phyloP scores from a whole-genome alignment of 768 basidiomycete species.

The Lentinus tigrinus region DNA sequence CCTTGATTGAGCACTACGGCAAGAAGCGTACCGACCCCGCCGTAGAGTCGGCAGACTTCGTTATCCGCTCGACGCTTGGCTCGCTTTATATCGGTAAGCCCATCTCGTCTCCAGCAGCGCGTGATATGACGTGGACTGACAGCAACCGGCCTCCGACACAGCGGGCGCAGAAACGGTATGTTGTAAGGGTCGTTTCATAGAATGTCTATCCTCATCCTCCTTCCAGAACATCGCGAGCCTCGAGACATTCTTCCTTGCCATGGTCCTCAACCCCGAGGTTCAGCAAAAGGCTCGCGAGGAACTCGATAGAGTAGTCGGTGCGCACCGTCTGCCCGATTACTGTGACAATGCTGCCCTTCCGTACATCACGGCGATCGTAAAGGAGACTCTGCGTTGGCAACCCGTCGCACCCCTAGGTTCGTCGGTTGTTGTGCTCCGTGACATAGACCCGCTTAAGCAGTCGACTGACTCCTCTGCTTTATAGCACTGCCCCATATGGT shows the following conservation, averaged over 20 bases:
- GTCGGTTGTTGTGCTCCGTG: slow-evolving; percentile 21
- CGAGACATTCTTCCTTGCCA: slow-evolving; percentile 12
- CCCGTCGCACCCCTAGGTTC: slow-evolving; percentile 25
- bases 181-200: background rate
- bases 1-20: background rate
- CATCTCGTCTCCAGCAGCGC: background rate
- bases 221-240: background rate
- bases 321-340: slow-evolving; percentile 14
- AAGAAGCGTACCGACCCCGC: background rate
- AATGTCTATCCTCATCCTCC: background rate
- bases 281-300: slow-evolving; percentile 17
- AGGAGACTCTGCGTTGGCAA: slow-evolving; percentile 15
- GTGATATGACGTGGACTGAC: background rate
- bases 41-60: background rate
- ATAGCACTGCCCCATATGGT: background rate
- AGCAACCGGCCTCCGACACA: background rate
- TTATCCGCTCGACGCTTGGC: background rate
- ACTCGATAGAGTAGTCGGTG: slow-evolving; percentile 16
- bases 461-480: background rate
- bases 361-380: slow-evolving; percentile 14
- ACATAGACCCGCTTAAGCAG: background rate
- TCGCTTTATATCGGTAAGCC: background rate
- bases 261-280: slow-evolving; percentile 14
- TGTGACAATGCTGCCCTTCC: slow-evolving; percentile 9
- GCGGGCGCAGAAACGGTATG: background rate